These are phyloP conservation scores for Cenchrus americanus DNA, from an alignment of 176 grass and related monocot species.

Conservation along the genomic window DNA sequence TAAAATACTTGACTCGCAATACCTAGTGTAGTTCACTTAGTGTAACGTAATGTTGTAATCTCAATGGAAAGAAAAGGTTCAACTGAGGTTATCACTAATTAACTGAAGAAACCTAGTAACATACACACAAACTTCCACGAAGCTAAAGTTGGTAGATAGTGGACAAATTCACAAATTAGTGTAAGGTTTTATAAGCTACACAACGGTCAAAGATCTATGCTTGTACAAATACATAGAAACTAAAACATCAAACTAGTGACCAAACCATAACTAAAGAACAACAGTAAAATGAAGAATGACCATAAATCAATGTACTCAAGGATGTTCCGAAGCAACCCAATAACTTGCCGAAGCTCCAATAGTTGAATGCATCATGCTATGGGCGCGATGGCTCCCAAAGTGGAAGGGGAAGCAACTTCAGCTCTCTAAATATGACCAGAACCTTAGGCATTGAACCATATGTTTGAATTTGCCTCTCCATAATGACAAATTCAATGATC, in stretches of 20 bases:
- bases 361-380: background rate
- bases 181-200: background rate
- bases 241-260: background rate
- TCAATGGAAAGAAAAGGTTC: slow-evolving; percentile 2
- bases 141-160: background rate
- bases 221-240: background rate
- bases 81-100: background rate
- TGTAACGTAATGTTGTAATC: background rate
- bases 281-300: background rate
- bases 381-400: background rate
- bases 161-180: background rate
- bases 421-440: background rate
- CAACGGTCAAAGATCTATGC: background rate
- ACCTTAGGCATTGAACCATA: slow-evolving; percentile 1
- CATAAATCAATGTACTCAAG: background rate
- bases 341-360: background rate
- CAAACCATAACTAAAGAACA: background rate
- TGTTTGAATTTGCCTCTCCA: background rate
- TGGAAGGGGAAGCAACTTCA: background rate
- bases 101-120: background rate
- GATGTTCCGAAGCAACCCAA: background rate
- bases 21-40: background rate
- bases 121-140: background rate
- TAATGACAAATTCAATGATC: background rate
- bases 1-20: background rate